Evolutionary conservation across 495 filamentous ascomycete species (phyloP).

Genomic region (Xylaria curta): DNA sequence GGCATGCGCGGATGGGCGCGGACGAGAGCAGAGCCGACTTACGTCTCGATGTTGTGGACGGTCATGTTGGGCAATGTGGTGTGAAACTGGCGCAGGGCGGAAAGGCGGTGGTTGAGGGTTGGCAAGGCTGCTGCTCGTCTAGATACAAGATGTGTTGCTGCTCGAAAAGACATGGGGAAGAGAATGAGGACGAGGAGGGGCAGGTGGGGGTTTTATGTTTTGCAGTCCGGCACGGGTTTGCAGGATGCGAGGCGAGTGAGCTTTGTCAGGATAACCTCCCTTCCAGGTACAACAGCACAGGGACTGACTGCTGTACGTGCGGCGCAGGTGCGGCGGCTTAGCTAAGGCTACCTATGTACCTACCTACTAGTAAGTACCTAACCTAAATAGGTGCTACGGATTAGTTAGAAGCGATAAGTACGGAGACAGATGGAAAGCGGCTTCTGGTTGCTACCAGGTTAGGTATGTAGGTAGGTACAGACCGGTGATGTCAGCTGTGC

Average conservation of each 20-base stretch:
- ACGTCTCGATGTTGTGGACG: slow-evolving; percentile 51
- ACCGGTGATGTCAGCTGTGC: slow-evolving; percentile 12
- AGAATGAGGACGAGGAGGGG: slow-evolving; percentile 27
- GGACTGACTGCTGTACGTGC: neutral
- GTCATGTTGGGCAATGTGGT: slow-evolving; percentile 52
- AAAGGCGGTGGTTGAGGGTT: slow-evolving; percentile 29
- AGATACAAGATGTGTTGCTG: slow-evolving; percentile 31
- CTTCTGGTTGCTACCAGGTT: neutral
- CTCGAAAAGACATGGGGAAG: slow-evolving; percentile 38
- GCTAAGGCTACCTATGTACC: neutral
- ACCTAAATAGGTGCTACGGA: neutral
- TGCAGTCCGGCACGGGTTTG: neutral
- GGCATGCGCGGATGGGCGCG: neutral
- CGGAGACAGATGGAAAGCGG: neutral
- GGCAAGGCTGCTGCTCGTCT: slow-evolving; percentile 35
- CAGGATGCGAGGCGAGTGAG: slow-evolving; percentile 3
- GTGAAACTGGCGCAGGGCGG: slow-evolving; percentile 45
- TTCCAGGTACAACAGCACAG: neutral
- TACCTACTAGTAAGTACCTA: neutral
- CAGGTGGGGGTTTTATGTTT: slow-evolving; percentile 34
- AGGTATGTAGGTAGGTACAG: neutral
- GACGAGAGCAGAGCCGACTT: slow-evolving; percentile 30
- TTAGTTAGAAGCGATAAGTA: neutral
- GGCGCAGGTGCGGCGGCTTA: slow-evolving; percentile 2
- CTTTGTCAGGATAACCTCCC: slow-evolving; percentile 10